Evolutionary conservation across 768 basidiomycete genomes (phyloP).

Genomic region (Termitomyces sp.): DNA sequence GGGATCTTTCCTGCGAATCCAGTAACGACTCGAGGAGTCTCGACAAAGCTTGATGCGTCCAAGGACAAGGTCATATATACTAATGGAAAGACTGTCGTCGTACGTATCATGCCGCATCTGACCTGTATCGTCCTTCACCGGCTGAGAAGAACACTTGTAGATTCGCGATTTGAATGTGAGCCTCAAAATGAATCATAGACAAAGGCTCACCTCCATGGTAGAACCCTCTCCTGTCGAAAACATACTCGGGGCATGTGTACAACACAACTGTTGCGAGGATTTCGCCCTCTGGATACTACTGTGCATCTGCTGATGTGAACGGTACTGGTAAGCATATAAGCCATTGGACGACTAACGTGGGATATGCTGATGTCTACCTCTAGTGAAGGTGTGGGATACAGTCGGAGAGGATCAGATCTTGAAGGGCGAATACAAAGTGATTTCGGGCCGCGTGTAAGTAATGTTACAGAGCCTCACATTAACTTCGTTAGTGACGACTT

Average conservation of each 20-base stretch:
- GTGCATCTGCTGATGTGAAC: conserved; percentile 80
- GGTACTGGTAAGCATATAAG: conserved; percentile 60
- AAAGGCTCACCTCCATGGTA: conserved; percentile 22
- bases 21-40: conserved; percentile 55
- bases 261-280: conserved; percentile 86
- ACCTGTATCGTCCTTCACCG: neutral
- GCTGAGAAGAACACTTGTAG: conserved; percentile 29
- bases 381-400: conserved; percentile 91
- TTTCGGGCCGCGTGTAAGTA: conserved; percentile 69
- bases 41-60: conserved; percentile 67
- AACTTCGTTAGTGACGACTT: neutral
- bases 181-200: neutral
- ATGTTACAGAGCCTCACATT: neutral
- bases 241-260: conserved; percentile 79
- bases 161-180: conserved; percentile 79
- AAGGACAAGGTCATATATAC: conserved; percentile 84
- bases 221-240: conserved; percentile 60
- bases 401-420: conserved; percentile 79
- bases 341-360: neutral
- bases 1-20: conserved; percentile 67
- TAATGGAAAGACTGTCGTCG: conserved; percentile 81
- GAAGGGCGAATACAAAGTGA: conserved; percentile 75
- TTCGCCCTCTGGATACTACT: conserved; percentile 93
- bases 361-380: neutral
- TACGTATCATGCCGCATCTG: conserved; percentile 33